Base-by-base conservation (phyloP, 257 asterid genomes). In the Solanum phureja region DNA sequence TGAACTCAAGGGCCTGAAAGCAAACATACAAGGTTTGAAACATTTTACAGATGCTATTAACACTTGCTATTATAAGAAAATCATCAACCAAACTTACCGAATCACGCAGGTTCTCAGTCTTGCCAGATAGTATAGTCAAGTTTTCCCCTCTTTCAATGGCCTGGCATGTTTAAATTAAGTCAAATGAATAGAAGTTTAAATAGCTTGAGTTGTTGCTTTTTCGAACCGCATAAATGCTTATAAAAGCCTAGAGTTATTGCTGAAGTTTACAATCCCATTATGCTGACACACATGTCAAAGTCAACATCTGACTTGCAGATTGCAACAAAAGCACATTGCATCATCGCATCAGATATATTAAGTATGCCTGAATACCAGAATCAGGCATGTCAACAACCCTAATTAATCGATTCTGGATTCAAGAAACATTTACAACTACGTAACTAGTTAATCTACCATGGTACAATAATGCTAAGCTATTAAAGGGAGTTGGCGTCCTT, bases 81-180 rank as follows among this genome's bases (percentile, higher is more conserved):
- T 5, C 69, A 82, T 52, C 69, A 82, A 29, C 62, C 11, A 24
- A 86, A 89, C 93, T 10, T 90, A 94, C 99, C 89, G 98, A 93
- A 83, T 93, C 87, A 29, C 95, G 98, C 73, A 96, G 94, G 89
- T 92, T 94, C 86, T 94, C 96, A 72, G 98, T 93, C 90, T 95
- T 96, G 92, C 92, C 86, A 60, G 90, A 86, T 40, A 96, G 96
- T 73, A n/a, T 88, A 35, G 95, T 94, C 73, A 96, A 86, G 93
- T 92, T 91, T 87, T 91, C 92, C 74, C 98, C 99, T 91, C 99
- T 91, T 87, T 95, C 94, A 23, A 96, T 81, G 35, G 98, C 86
- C 99, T 96, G 98, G 64, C 89, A 88, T 60, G 87, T 58, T 83
- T 86, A 90, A 37, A 82, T 44, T 4, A 49, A 49, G 85, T 82